Conservation (phyloP, 2,329 filamentous ascomycete species). For the Calonectria pseudoreteaudii region DNA sequence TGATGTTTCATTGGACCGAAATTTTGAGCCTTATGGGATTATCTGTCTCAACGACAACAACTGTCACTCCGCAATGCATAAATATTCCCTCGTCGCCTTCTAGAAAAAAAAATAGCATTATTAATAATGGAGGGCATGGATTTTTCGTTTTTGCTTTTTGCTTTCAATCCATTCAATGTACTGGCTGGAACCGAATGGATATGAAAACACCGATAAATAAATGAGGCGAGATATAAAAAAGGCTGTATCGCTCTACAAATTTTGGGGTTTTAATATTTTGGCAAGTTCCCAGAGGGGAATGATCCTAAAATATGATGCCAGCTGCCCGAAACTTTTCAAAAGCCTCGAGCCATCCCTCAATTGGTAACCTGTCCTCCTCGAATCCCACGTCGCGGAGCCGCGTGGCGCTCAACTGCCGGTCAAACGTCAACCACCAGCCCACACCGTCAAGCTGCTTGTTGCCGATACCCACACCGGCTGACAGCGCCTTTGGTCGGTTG, state of each 20-base stretch:
- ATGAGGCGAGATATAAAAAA: too few species aligned
- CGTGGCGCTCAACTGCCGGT: slow-evolving; percentile 58
- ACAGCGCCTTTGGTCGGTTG: slow-evolving; percentile 39
- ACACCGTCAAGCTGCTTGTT: slow-evolving; percentile 55
- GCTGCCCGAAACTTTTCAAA: slow-evolving; percentile 57
- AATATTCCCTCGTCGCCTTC: not conserved
- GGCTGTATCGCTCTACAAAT: not conserved
- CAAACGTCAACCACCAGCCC: slow-evolving; percentile 60
- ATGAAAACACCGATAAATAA: too few species aligned
- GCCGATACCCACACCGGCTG: slow-evolving; percentile 51
- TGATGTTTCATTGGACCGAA: not conserved
- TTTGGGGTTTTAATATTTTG: not conserved
- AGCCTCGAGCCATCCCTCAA: slow-evolving; percentile 55
- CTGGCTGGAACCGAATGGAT: not conserved
- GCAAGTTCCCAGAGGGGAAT: not conserved
- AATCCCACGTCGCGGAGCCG: slow-evolving; percentile 55
- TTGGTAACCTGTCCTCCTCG: slow-evolving; percentile 50
- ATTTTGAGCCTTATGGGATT: not conserved
- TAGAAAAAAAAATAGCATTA: not conserved
- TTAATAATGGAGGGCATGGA: not conserved
- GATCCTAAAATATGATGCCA: slow-evolving; percentile 29
- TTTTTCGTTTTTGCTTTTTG: not conserved
- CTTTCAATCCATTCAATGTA: not conserved
- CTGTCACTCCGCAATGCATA: not conserved
- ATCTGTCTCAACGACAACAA: not conserved